Conservation (phyloP, 2,329 filamentous ascomycete genomes). For the Trichoderma atrobrunneum region DNA sequence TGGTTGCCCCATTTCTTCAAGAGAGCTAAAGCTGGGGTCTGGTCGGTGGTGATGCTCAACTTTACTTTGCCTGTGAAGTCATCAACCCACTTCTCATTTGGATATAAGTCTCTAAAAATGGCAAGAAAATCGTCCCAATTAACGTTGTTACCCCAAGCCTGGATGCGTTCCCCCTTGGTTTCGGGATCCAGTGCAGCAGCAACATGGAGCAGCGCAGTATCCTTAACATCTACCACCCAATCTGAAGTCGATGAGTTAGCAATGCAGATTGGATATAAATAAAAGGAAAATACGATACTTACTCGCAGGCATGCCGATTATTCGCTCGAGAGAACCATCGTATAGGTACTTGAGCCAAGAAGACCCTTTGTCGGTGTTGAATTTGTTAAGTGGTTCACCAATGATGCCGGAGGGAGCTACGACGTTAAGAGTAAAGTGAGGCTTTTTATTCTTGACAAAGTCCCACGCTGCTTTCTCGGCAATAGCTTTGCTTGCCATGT, state of each 20-base stretch:
- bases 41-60: background rate
- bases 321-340: background rate
- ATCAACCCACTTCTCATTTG: constrained; percentile 21
- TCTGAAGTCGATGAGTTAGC: background rate
- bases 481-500: constrained; percentile 32
- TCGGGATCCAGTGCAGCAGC: constrained; percentile 29
- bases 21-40: background rate
- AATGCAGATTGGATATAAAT: background rate
- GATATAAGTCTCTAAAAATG: constrained; percentile 26
- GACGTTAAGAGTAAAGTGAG: background rate
- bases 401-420: background rate
- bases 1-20: background rate
- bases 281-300: background rate
- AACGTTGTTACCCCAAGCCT: constrained; percentile 26
- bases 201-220: constrained; percentile 31
- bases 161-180: constrained; percentile 28
- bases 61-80: constrained; percentile 15
- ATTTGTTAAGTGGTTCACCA: background rate
- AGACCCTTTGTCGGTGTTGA: background rate
- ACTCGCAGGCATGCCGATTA: background rate
- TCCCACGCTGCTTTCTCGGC: constrained; percentile 34
- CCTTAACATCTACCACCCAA: constrained; percentile 26
- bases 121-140: constrained; percentile 33
- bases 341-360: background rate
- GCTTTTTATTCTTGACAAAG: constrained; percentile 28